Percentiles rank a stretch among this genome's conserved stretches.
These are phyloP conservation scores for Wallacemonas sp. DNA, from an alignment of 208 protist species.

Conservation along the genomic window DNA sequence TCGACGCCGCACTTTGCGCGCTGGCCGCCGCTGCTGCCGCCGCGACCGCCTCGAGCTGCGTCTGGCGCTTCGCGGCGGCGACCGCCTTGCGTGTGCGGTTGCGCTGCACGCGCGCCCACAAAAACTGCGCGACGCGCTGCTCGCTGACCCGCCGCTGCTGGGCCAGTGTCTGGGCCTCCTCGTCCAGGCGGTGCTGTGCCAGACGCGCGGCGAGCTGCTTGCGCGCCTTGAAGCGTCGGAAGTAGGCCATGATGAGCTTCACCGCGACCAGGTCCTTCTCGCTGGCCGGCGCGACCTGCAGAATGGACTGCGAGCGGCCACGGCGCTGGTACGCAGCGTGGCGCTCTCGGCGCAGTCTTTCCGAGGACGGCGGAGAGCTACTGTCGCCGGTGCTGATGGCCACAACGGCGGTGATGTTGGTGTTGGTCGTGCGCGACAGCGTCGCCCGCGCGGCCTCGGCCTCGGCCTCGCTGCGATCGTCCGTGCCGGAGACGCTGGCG, in stretches of 20 bases:
- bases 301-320: constrained; percentile 16
- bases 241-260: constrained; percentile 33
- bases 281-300: constrained; percentile 3
- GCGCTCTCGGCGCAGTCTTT: constrained; percentile 29
- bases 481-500: constrained; percentile 1
- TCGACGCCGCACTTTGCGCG: constrained; percentile 17
- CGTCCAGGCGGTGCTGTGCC: constrained; percentile 15
- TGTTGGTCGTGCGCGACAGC: not conserved
- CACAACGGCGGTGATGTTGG: not conserved
- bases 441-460: not conserved
- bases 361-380: constrained; percentile 12
- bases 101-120: constrained; percentile 37
- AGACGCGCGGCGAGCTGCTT: constrained; percentile 8
- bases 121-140: constrained; percentile 29
- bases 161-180: constrained; percentile 17
- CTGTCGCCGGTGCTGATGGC: not conserved
- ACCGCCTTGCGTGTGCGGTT: constrained; percentile 28
- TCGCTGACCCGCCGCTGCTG: constrained; percentile 32
- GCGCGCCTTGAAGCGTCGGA: constrained; percentile 14
- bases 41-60: constrained; percentile 13
- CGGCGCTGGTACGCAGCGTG: constrained; percentile 19
- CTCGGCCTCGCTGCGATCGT: not conserved
- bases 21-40: constrained; percentile 13
- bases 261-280: constrained; percentile 27
- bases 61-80: not conserved